Percentiles rank a stretch among this genome's conserved stretches.
Evolutionary conservation across 768 basidiomycete species (phyloP).

Genomic region (Russula lepida): DNA sequence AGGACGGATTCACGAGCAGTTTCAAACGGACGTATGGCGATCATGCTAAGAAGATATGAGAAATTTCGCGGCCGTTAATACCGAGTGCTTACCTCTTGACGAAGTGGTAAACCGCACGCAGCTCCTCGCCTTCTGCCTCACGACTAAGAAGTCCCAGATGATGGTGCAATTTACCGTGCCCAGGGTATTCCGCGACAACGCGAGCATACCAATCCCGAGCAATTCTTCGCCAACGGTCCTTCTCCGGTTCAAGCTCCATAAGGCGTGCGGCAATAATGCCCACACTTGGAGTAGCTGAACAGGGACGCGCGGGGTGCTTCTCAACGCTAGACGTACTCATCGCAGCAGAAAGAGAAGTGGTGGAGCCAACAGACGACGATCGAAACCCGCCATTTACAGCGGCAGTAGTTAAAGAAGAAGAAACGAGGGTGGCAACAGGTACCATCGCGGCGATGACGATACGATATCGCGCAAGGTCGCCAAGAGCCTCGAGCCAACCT

Average conservation of each 20-base stretch:
- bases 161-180: conserved; percentile 91
- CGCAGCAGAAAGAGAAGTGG: conserved; percentile 11
- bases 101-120: conserved; percentile 87
- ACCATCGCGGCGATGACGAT: conserved; percentile 94
- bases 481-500: conserved; percentile 94
- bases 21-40: conserved; percentile 79
- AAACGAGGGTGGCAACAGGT: conserved; percentile 33
- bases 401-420: conserved; percentile 44
- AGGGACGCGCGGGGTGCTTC: conserved; percentile 23
- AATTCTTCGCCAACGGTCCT: conserved; percentile 84
- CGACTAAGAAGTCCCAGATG: conserved; percentile 83
- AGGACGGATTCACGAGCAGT: conserved; percentile 87
- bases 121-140: conserved; percentile 74
- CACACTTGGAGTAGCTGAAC: conserved; percentile 53
- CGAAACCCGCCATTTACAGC: conserved; percentile 37
- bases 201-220: conserved; percentile 90
- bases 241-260: conserved; percentile 82
- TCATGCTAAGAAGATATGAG: conserved; percentile 52
- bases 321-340: conserved; percentile 14
- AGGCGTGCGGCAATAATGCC: conserved; percentile 75
- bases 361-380: conserved; percentile 16
- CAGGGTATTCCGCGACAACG: conserved; percentile 82
- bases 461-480: conserved; percentile 89
- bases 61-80: neutral
- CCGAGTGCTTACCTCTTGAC: conserved; percentile 64